These are phyloP conservation scores for Cerrena zonata DNA, from an alignment of 1,284 basidiomycete species.

Conservation along the genomic window DNA sequence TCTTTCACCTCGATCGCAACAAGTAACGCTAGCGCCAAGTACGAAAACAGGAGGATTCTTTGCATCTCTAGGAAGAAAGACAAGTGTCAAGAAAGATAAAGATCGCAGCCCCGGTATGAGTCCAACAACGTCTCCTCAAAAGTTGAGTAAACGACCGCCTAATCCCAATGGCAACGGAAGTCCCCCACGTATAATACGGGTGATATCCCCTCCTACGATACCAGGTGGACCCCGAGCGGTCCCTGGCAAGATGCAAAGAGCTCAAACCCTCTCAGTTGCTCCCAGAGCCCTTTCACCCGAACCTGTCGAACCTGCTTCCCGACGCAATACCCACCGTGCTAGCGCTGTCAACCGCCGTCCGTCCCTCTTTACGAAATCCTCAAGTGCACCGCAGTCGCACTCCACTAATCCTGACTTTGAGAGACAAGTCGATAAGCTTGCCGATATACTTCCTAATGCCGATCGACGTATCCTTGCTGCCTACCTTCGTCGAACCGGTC, in stretches of 20 bases:
- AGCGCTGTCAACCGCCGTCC: slow-evolving; percentile 44
- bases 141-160: slow-evolving; percentile 38
- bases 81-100: slow-evolving; percentile 46
- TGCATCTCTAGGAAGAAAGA: slow-evolving; percentile 65
- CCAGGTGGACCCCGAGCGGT: slow-evolving; percentile 74
- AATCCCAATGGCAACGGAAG: slow-evolving; percentile 28
- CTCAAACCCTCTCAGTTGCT: slow-evolving; percentile 57
- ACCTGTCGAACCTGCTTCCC: slow-evolving; percentile 3
- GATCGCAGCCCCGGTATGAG: slow-evolving; percentile 13
- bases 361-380: slow-evolving; percentile 39
- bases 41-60: slow-evolving; percentile 54
- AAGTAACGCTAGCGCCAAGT: slow-evolving; percentile 22
- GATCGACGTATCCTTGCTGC: slow-evolving; percentile 63
- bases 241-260: slow-evolving; percentile 55
- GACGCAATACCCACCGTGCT: slow-evolving; percentile 30
- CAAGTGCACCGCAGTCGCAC: slow-evolving; percentile 5
- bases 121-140: slow-evolving; percentile 30
- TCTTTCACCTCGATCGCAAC: slow-evolving; percentile 30
- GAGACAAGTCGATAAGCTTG: slow-evolving; percentile 65
- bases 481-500: slow-evolving; percentile 69
- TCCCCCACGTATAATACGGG: slow-evolving; percentile 32
- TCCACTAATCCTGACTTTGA: slow-evolving; percentile 47
- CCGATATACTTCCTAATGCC: slow-evolving; percentile 71
- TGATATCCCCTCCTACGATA: slow-evolving; percentile 44
- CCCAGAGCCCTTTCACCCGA: slow-evolving; percentile 22